These are phyloP conservation scores for Berberis vulgaris DNA, from an alignment of 164 flowering plant species.

Conservation along the genomic window DNA sequence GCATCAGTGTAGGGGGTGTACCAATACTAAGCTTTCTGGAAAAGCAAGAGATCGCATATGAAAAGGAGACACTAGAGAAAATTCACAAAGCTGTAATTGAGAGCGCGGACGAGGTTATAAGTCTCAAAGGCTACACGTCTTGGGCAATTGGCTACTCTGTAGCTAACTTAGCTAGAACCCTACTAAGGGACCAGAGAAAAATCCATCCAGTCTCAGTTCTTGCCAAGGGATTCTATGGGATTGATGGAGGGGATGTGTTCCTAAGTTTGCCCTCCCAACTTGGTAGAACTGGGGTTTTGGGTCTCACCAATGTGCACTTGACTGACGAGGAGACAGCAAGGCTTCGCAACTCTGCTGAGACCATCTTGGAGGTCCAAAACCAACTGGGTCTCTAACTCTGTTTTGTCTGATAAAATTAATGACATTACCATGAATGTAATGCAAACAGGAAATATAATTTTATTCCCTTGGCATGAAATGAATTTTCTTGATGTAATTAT, in stretches of 20 bases:
- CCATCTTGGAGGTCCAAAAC: constrained; percentile 51
- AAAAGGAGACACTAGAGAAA: constrained; percentile 51
- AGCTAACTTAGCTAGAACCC: constrained; percentile 50
- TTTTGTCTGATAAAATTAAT: background rate
- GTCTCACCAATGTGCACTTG: constrained; percentile 54
- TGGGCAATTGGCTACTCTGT: constrained; percentile 87
- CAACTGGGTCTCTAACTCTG: constrained; percentile 34
- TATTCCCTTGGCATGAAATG: too few species aligned
- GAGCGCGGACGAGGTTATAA: constrained; percentile 71
- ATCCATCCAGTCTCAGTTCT: constrained; percentile 74
- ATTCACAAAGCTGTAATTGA: constrained; percentile 60
- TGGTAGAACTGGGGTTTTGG: constrained; percentile 55
- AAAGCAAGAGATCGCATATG: constrained; percentile 48
- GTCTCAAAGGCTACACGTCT: constrained; percentile 76
- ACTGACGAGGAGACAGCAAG: constrained; percentile 48
- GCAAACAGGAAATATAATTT: too few species aligned
- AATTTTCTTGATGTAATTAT: too few species aligned
- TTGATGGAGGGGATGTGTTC: constrained; percentile 60
- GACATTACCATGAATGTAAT: too few species aligned
- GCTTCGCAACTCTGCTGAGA: constrained; percentile 44
- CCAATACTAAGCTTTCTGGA: constrained; percentile 60
- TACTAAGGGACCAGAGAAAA: constrained; percentile 56
- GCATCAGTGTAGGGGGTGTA: constrained; percentile 81
- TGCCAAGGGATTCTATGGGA: constrained; percentile 56
- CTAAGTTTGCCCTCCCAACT: constrained; percentile 76